These are phyloP conservation scores for Cyberlindnera bimundalis DNA, from an alignment of 805 yeast genomes.

Conservation along the genomic window DNA sequence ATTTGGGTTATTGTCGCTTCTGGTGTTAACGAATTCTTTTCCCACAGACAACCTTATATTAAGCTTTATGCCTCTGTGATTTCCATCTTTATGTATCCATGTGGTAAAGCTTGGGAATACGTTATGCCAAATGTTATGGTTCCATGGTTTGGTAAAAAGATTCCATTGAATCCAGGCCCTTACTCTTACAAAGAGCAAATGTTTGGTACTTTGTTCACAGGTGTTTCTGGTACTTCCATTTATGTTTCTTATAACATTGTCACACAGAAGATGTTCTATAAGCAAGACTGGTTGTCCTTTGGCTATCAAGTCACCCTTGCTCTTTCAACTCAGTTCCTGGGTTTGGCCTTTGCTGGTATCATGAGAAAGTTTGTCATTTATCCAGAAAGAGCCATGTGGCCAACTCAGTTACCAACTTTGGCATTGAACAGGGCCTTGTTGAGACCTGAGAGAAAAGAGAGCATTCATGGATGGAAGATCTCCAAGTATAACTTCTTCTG, in stretches of 20 bases:
- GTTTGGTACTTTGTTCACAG: conserved; percentile 48
- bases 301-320: conserved; percentile 53
- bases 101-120: conserved; percentile 40
- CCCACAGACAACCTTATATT: conserved; percentile 52
- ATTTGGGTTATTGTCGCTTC: conserved; percentile 51
- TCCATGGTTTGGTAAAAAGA: conserved; percentile 36
- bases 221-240: conserved; percentile 29
- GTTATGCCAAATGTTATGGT: conserved; percentile 45
- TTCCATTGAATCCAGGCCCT: conserved; percentile 57
- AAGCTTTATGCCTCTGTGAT: conserved; percentile 39
- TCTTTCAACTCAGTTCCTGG: conserved; percentile 57
- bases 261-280: conserved; percentile 31
- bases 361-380: conserved; percentile 56
- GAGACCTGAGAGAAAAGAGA: conserved; percentile 33
- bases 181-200: conserved; percentile 65
- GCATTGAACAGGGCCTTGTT: conserved; percentile 47
- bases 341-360: conserved; percentile 65
- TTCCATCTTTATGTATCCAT: conserved; percentile 45
- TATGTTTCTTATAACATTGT: conserved; percentile 39
- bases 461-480: conserved; percentile 33
- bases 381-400: conserved; percentile 53
- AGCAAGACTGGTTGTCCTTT: conserved; percentile 34
- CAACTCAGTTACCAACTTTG: conserved; percentile 43
- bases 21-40: conserved; percentile 54
- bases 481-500: conserved; percentile 35